A percentile compares a stretch with the other conserved stretches of the same genome.
Evolutionary conservation across 176 grass and related monocot genomes (phyloP).

Genomic region (Oryza meyeriana): DNA sequence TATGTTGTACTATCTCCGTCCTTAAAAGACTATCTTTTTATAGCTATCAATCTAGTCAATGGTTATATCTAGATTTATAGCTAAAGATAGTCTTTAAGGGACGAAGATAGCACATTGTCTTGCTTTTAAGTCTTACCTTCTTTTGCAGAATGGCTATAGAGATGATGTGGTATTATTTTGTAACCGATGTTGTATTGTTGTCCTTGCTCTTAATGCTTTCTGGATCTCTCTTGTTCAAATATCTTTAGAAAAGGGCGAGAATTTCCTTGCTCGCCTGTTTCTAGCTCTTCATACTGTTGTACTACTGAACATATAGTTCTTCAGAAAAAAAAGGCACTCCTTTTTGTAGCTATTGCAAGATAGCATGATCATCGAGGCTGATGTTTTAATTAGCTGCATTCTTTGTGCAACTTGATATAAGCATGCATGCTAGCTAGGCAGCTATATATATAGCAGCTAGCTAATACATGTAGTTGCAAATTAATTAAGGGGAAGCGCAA

Average conservation of each 20-base stretch:
- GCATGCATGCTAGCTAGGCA: neutral
- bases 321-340: neutral
- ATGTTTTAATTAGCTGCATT: neutral
- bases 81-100: too few species aligned
- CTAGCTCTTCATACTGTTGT: neutral
- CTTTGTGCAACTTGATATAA: neutral
- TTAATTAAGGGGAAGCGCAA: neutral
- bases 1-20: too few species aligned
- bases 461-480: neutral
- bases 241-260: neutral
- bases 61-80: too few species aligned
- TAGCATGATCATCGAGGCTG: neutral
- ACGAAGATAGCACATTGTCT: too few species aligned
- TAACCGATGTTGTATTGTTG: too few species aligned
- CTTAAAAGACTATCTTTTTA: too few species aligned
- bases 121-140: neutral
- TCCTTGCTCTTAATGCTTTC: neutral
- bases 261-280: too few species aligned
- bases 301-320: neutral
- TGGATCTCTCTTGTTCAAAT: neutral
- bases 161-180: too few species aligned
- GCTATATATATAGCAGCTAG: neutral
- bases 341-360: neutral
- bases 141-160: too few species aligned
- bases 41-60: too few species aligned